Evolutionary conservation across 2,329 filamentous ascomycete species (phyloP).

Genomic region (Cytospora piceicola): DNA sequence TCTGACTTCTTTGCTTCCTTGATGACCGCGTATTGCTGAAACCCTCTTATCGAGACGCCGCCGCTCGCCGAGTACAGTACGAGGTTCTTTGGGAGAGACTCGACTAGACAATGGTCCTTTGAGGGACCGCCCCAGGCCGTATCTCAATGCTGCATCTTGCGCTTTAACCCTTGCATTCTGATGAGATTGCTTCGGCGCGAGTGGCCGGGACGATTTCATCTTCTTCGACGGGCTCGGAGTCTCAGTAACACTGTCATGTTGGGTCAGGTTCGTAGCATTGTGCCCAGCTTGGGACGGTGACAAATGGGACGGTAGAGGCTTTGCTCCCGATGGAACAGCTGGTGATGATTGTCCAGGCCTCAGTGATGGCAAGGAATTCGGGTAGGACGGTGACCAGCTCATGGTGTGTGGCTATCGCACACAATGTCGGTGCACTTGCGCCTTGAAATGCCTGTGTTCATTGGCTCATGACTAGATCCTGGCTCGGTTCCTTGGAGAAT

Average conservation of each 20-base stretch:
- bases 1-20: background rate
- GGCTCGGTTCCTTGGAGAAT: background rate
- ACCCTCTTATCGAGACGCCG: background rate
- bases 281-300: background rate
- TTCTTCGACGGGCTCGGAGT: background rate
- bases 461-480: background rate
- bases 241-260: background rate
- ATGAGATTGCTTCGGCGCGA: background rate
- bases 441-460: background rate
- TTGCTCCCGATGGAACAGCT: background rate
- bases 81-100: background rate
- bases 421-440: background rate
- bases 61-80: background rate
- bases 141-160: background rate
- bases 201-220: too few relatives aligned
- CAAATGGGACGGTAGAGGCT: background rate
- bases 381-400: constrained; percentile 4
- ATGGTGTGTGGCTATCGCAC: background rate
- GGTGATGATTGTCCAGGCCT: background rate
- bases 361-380: background rate
- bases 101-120: background rate
- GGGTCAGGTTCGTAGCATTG: background rate
- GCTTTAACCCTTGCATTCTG: background rate
- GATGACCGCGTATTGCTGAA: background rate
- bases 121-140: background rate